phyloP scores from a whole-genome alignment of 371 early-diverging fungal species.

The Gilbertella persicaria region DNA sequence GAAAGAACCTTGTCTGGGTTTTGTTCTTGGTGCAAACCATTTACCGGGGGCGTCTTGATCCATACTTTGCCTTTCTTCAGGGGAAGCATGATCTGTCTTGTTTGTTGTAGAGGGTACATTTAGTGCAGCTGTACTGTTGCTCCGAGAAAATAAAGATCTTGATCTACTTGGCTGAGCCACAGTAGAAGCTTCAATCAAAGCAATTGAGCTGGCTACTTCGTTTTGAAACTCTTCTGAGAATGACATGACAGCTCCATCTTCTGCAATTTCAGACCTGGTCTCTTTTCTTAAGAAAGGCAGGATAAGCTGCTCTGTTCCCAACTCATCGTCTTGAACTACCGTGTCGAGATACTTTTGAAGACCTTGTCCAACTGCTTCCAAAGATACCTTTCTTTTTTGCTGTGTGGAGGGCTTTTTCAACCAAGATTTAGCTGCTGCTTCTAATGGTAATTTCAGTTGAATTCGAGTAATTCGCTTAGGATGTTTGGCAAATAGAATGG shows the following conservation, averaged over 20 bases:
- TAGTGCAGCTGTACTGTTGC: not conserved
- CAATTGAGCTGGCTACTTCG: conserved; percentile 16
- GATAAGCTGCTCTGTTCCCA: conserved; percentile 43
- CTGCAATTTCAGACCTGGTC: conserved; percentile 19
- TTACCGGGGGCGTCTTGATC: conserved; percentile 4
- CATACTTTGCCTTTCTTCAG: not conserved
- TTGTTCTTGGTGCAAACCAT: conserved; percentile 18
- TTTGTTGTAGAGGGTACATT: not conserved
- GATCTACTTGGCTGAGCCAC: not conserved
- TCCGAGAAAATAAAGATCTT: conserved; percentile 20
- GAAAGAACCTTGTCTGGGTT: conserved; percentile 28
- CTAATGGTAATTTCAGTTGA: conserved; percentile 37
- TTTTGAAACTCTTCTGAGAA: conserved; percentile 43
- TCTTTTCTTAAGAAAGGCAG: conserved; percentile 48
- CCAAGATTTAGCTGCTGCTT: conserved; percentile 34
- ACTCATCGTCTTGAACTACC: conserved; percentile 39
- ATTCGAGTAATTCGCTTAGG: conserved; percentile 26
- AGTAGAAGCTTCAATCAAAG: conserved; percentile 1
- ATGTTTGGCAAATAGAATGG: conserved; percentile 36
- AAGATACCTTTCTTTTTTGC: conserved; percentile 6
- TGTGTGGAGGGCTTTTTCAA: conserved; percentile 20
- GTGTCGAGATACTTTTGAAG: conserved; percentile 39
- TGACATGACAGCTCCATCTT: conserved; percentile 17
- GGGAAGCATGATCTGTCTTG: not conserved
- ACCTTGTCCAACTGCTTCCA: conserved; percentile 21